A percentile compares a stretch with the other conserved stretches of the same genome.
Conservation (phyloP, 2,329 filamentous ascomycete species). For the Colletotrichum melonis region DNA sequence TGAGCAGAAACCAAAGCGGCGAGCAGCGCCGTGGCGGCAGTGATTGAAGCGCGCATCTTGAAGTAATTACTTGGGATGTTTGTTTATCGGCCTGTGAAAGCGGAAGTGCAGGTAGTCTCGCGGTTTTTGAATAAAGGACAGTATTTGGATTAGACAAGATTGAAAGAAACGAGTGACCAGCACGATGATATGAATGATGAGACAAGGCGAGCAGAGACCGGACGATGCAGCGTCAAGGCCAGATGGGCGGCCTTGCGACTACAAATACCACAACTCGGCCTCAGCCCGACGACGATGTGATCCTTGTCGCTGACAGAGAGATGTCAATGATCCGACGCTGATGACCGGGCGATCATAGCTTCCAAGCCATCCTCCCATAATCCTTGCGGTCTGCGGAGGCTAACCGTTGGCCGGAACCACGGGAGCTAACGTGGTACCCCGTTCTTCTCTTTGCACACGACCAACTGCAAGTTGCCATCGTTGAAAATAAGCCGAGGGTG, state of each 20-base stretch:
- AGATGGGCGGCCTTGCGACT: conserved; percentile 12
- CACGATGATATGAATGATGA: conserved; percentile 14
- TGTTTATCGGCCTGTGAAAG: background rate
- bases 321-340: conserved; percentile 5
- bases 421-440: conserved; percentile 10
- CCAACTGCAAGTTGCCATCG: background rate
- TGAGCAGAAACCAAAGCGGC: conserved; percentile 50
- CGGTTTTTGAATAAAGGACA: background rate
- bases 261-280: conserved; percentile 23
- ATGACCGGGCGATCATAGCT: conserved; percentile 28
- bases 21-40: conserved; percentile 31
- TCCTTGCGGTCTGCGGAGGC: background rate
- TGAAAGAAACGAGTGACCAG: conserved; percentile 35
- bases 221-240: background rate
- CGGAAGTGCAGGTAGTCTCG: background rate
- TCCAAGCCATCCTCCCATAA: background rate
- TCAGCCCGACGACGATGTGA: background rate
- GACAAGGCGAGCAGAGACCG: conserved; percentile 6
- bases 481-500: background rate
- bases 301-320: background rate
- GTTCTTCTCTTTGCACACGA: background rate
- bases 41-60: conserved; percentile 34
- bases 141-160: background rate
- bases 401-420: background rate
- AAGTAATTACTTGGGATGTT: background rate